A percentile compares a stretch with the other conserved stretches of the same genome.
These are phyloP conservation scores for Panicum miliaceum DNA, from an alignment of 176 grass and related monocot genomes.

Conservation along the genomic window DNA sequence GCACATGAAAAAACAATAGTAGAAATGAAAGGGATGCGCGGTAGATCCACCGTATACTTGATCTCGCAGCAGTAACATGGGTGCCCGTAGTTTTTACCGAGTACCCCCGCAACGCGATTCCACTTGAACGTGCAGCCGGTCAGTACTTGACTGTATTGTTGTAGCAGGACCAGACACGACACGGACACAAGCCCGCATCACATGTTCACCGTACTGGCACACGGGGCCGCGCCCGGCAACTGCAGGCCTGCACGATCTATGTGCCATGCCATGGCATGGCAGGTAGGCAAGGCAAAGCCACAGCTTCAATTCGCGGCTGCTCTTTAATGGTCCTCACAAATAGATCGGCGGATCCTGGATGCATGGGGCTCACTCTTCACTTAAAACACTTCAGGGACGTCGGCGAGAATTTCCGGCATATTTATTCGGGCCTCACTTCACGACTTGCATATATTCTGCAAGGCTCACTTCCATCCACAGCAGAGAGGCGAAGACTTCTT, in stretches of 20 bases:
- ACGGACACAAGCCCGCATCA: background rate
- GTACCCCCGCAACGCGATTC: no score
- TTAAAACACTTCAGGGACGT: background rate
- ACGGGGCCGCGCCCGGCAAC: no score
- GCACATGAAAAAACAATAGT: no score
- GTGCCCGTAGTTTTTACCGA: no score
- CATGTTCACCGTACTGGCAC: background rate
- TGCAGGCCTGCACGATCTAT: background rate
- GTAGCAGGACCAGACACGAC: no score
- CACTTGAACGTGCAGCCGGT: no score
- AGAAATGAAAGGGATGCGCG: no score
- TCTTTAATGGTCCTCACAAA: background rate
- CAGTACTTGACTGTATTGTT: no score
- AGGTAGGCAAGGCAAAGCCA: background rate
- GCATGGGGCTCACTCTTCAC: background rate
- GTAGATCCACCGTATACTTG: no score
- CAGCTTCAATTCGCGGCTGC: background rate
- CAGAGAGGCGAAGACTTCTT: no score
- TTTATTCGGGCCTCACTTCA: background rate
- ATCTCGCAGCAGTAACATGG: no score
- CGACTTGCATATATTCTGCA: background rate
- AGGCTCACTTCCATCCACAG: background rate
- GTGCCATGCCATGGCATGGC: background rate
- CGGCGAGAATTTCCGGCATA: constrained; percentile 19
- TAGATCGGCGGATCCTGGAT: background rate